phyloP scores from a whole-genome alignment of 2,329 filamentous ascomycete species.

The Phyllosticta ampelicida region DNA sequence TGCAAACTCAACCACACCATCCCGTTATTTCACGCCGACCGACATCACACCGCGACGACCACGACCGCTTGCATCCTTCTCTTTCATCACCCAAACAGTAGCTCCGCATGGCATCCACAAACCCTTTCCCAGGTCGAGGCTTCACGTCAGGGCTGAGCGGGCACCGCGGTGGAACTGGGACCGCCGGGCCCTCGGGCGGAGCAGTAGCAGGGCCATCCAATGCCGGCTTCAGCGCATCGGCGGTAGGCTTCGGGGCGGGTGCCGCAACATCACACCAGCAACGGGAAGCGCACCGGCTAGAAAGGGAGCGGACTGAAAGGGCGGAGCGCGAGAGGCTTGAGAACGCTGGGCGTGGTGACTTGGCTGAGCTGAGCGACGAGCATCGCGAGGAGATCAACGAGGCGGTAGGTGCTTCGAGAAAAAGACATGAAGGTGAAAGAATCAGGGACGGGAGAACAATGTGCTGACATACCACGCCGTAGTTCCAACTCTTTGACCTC shows the following conservation, averaged over 20 bases:
- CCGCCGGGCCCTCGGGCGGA: constrained; percentile 2
- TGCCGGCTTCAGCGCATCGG: constrained; percentile 20
- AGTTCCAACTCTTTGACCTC: constrained; percentile 94
- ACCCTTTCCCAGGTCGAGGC: constrained; percentile 21
- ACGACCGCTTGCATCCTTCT: constrained; percentile 7
- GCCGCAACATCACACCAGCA: constrained; percentile 31
- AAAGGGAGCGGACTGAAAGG: constrained; percentile 31
- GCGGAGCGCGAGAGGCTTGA: constrained; percentile 34
- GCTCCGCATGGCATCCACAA: constrained; percentile 3
- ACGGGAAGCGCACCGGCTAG: constrained; percentile 30
- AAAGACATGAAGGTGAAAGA: background rate
- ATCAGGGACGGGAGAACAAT: background rate
- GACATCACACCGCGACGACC: constrained; percentile 6
- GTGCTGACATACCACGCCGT: constrained; percentile 1
- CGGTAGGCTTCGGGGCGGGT: constrained; percentile 29
- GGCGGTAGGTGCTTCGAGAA: constrained; percentile 52
- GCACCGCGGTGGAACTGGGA: constrained; percentile 26
- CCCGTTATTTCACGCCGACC: constrained; percentile 8
- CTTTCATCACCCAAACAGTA: constrained; percentile 40
- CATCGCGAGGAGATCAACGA: constrained; percentile 89
- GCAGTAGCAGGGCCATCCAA: constrained; percentile 11
- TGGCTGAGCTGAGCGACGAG: constrained; percentile 64
- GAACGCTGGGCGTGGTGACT: constrained; percentile 35
- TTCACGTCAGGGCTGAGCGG: constrained; percentile 38
- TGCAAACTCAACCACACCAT: background rate